phyloP scores from a whole-genome alignment of 148 eudicot species.

The Spergularia marina region DNA sequence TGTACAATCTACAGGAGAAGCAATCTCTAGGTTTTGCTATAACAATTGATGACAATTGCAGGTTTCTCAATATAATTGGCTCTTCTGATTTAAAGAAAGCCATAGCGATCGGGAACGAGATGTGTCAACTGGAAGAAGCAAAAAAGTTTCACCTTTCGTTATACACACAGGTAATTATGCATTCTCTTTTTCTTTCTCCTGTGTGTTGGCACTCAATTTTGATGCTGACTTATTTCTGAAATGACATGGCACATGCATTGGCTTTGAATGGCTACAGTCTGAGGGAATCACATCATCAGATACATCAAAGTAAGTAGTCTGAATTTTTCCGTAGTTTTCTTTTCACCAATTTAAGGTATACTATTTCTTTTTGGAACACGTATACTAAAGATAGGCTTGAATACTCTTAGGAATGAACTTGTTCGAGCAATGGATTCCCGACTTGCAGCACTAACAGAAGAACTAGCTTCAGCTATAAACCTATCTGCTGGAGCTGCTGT shows the following conservation, averaged over 20 bases:
- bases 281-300: slow-evolving; percentile 52
- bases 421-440: slow-evolving; percentile 86
- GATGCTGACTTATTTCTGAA: slow-evolving; percentile 11
- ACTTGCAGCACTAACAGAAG: slow-evolving; percentile 60
- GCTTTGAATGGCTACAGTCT: slow-evolving; percentile 42
- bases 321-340: background rate
- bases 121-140: slow-evolving; percentile 80
- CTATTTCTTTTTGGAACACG: background rate
- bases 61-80: slow-evolving; percentile 66
- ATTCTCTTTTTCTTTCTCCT: background rate
- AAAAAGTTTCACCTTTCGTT: slow-evolving; percentile 81
- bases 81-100: slow-evolving; percentile 52
- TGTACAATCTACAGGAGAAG: slow-evolving; percentile 4
- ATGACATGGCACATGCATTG: slow-evolving; percentile 11
- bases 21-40: slow-evolving; percentile 8
- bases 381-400: slow-evolving; percentile 26
- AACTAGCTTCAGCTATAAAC: slow-evolving; percentile 61
- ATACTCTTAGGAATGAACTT: slow-evolving; percentile 73
- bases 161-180: slow-evolving; percentile 52
- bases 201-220: slow-evolving; percentile 21
- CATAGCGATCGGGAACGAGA: slow-evolving; percentile 51
- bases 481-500: slow-evolving; percentile 52
- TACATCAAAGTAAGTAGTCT: slow-evolving; percentile 66
- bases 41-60: slow-evolving; percentile 26
- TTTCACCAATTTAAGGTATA: background rate